phyloP scores from a whole-genome alignment of 345 rosid genomes.

The Hibiscus mutabilis region DNA sequence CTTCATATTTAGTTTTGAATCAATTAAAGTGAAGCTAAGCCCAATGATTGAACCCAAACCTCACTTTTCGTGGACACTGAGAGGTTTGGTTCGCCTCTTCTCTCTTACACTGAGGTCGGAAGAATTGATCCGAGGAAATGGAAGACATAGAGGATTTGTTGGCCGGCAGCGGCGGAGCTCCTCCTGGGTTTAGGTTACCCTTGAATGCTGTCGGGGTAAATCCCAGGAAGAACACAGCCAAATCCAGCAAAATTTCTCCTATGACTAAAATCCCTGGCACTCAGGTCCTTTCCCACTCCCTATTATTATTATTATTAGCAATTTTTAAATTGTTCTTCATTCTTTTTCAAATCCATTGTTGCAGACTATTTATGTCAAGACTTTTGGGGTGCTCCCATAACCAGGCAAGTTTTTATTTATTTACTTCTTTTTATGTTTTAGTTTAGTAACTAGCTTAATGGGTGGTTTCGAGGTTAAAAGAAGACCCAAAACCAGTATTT shows the following conservation, averaged over 20 bases:
- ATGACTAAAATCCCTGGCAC: conserved; percentile 63
- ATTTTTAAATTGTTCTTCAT: background rate
- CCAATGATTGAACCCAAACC: background rate
- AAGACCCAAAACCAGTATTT: background rate
- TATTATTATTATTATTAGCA: background rate
- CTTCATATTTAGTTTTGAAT: too few relatives aligned
- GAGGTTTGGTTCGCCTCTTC: background rate
- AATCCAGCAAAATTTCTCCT: conserved; percentile 19
- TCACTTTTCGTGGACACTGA: background rate
- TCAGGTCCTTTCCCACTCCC: background rate
- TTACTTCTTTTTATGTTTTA: background rate
- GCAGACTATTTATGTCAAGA: conserved; percentile 76
- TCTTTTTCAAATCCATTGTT: conserved; percentile 5
- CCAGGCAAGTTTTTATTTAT: conserved; percentile 45
- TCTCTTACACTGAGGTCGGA: background rate
- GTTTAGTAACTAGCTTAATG: background rate
- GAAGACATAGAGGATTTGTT: conserved; percentile 88
- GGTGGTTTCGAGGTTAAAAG: background rate
- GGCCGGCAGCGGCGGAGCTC: conserved; percentile 45
- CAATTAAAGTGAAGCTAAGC: background rate
- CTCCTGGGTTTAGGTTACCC: conserved; percentile 70
- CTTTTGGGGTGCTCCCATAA: conserved; percentile 97
- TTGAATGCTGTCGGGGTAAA: conserved; percentile 49
- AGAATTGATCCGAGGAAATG: conserved; percentile 26
- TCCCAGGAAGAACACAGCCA: conserved; percentile 36